phyloP scores from a whole-genome alignment of 345 rosid species.

The Arabidopsis thaliana region TAIR10.1 NC_003076.8:5591501-5592000 shows the following conservation, averaged over 20 bases:
- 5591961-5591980: not conserved
- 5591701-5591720: conserved; percentile 52
- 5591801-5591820: conserved; percentile 65
- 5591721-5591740: conserved; percentile 65
- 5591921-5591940: not conserved
- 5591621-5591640: not conserved
- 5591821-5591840: conserved; percentile 29
- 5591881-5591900: not conserved
- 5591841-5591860: conserved; percentile 6
- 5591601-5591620: not conserved
- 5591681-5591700: conserved; percentile 18
- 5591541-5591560: not conserved
- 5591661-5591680: not conserved
- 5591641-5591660: not conserved
- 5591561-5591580: not conserved
- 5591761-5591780: conserved; percentile 65
- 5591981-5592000: not conserved
- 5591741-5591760: conserved; percentile 61
- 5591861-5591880: not conserved
- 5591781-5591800: conserved; percentile 66
- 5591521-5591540: not conserved
- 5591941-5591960: not conserved
- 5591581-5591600: not conserved
- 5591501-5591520: conserved; percentile 13
- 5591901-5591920: conserved; percentile 7